Base-by-base conservation (phyloP, 1,139 yeast species). In the Pichia sorboxylosa region DNA sequence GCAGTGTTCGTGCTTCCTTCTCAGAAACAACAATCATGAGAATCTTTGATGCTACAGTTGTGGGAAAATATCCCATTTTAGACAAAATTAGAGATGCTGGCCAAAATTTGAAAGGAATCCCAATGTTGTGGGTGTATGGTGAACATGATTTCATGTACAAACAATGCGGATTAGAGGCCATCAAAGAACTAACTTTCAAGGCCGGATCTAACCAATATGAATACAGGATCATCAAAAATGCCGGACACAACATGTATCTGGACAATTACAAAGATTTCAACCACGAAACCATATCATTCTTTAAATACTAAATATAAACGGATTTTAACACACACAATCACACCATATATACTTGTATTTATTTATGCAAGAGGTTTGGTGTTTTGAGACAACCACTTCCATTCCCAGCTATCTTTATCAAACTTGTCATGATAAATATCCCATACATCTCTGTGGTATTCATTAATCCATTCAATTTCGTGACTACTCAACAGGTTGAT, bases 131-230 rank as follows among this genome's bases (percentile, higher is more conserved):
- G 55, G 52, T 83, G 24, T 85, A 84, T 51, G 96, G 96, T 0
- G 75, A 79, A 43, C 71, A 64, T 43, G 96, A 85, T 51, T 85
- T 90, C 69, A 85, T 85, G 95, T 80, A 81, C 49, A 61, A 69
- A 2, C 69, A 66, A 31, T 90, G 92, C 0, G 95, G 94, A 1
- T 46, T 56, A 8, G 64, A 67, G 35, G 71, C 73, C 29, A 63
- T 59, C 3, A 47, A 61, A 18, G 43, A 54, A 24, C 52, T 74
- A 35, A 54, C 61, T 17, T 21, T 7, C 10, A n/a, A 6, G 6
- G 25, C 15, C 1, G 11, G 16, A 9, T 9, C 17, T 13, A 15
- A 11, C 14, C 6, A 17, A 4, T 30, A 28, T 14, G 20, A 16
- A 6, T 27, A 30, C 42, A 6, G 51, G 48, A 7, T 70, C 8